A percentile compares a stretch with the other conserved stretches of the same genome.
Conservation (phyloP, 2,329 filamentous ascomycete genomes). For the Pseudogymnoascus sp. region DNA sequence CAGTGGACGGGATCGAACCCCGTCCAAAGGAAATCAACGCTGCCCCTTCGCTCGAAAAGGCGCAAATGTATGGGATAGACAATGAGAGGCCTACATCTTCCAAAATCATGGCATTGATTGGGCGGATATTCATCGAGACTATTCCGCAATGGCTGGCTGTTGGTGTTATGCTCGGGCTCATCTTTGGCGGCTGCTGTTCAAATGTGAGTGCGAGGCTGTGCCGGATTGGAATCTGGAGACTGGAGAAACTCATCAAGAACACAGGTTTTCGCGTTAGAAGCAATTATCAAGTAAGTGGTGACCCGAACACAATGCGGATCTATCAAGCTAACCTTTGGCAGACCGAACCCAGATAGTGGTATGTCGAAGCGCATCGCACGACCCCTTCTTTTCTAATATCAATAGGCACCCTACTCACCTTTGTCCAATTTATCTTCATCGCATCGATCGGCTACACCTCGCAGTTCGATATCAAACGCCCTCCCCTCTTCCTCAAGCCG, state of each 20-base stretch:
- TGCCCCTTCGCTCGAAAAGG: conserved; percentile 44
- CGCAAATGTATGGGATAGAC: conserved; percentile 46
- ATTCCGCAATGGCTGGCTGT: conserved; percentile 56
- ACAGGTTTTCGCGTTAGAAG: conserved; percentile 91
- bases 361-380: conserved; percentile 24
- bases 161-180: conserved; percentile 66
- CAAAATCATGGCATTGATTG: conserved; percentile 41
- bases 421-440: conserved; percentile 81
- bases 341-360: conserved; percentile 79
- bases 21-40: conserved; percentile 46
- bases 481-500: conserved; percentile 63
- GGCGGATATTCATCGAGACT: conserved; percentile 47
- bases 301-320: not conserved
- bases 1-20: conserved; percentile 31
- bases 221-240: not conserved
- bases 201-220: conserved; percentile 53
- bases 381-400: conserved; percentile 15
- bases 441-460: conserved; percentile 68
- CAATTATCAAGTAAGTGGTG: conserved; percentile 74
- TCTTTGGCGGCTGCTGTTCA: conserved; percentile 92
- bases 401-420: conserved; percentile 73
- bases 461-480: conserved; percentile 59
- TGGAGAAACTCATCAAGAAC: conserved; percentile 23
- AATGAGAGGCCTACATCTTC: conserved; percentile 42
- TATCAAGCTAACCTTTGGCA: conserved; percentile 29